phyloP scores from a whole-genome alignment of 805 yeast species.

The Suhomyces vadensis region DNA sequence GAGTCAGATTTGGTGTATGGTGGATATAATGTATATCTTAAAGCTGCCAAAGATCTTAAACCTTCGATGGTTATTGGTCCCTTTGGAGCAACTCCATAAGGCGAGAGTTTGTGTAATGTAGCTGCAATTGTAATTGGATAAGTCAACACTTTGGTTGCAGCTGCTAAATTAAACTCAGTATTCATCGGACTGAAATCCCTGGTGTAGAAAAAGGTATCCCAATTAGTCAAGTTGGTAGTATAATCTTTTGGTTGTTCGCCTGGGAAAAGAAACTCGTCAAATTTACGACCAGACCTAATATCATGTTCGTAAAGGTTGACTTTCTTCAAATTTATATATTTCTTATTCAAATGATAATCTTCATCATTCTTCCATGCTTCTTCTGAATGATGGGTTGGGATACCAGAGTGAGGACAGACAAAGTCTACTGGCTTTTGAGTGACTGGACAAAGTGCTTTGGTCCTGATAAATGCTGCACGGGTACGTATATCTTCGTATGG shows the following conservation, averaged over 20 bases:
- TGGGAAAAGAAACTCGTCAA: slow-evolving; percentile 96
- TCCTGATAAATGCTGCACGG: slow-evolving; percentile 87
- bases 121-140: slow-evolving; percentile 91
- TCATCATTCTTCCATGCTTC: slow-evolving; percentile 87
- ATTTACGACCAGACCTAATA: slow-evolving; percentile 86
- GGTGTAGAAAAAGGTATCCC: slow-evolving; percentile 95
- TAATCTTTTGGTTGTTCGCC: slow-evolving; percentile 73
- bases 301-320: slow-evolving; percentile 95
- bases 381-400: slow-evolving; percentile 90
- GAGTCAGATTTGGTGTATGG: slow-evolving; percentile 41
- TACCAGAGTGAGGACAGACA: slow-evolving; percentile 92
- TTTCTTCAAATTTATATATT: slow-evolving; percentile 73
- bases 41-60: slow-evolving; percentile 87
- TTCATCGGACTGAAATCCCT: slow-evolving; percentile 95
- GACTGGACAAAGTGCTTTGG: slow-evolving; percentile 88
- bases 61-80: slow-evolving; percentile 93
- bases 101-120: slow-evolving; percentile 78
- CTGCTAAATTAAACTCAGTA: slow-evolving; percentile 92
- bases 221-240: slow-evolving; percentile 70
- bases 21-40: slow-evolving; percentile 87
- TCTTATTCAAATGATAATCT: slow-evolving; percentile 65
- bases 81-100: slow-evolving; percentile 75
- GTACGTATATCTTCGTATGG: slow-evolving; percentile 86
- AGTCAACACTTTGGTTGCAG: slow-evolving; percentile 89
- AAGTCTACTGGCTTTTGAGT: slow-evolving; percentile 76